phyloP scores from a whole-genome alignment of 2,329 filamentous ascomycete genomes.

The Pleurostoma richardsiae region DNA sequence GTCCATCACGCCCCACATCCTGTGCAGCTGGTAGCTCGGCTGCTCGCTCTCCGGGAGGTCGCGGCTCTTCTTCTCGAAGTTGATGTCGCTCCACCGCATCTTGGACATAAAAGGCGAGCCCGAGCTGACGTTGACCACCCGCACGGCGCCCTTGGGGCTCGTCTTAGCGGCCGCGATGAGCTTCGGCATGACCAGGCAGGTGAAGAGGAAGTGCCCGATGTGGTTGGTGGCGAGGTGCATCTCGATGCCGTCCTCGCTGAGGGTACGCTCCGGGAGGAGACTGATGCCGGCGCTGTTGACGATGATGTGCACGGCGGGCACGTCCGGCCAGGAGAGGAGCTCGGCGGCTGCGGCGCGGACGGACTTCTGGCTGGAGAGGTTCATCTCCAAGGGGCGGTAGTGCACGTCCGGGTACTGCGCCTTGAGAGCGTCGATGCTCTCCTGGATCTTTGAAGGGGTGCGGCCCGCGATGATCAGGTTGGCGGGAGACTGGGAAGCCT shows the following conservation, averaged over 20 bases:
- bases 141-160: constrained; percentile 14
- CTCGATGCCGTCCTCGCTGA: constrained; percentile 33
- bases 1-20: constrained; percentile 15
- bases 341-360: constrained; percentile 27
- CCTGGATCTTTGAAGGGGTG: constrained; percentile 21
- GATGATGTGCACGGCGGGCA: constrained; percentile 26
- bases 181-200: constrained; percentile 32
- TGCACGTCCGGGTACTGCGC: constrained; percentile 18
- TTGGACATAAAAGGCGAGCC: constrained; percentile 15
- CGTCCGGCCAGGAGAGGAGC: constrained; percentile 22
- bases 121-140: constrained; percentile 32
- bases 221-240: constrained; percentile 36
- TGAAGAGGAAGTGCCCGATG: constrained; percentile 34
- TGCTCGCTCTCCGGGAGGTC: constrained; percentile 23
- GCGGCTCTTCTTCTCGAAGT: constrained; percentile 24
- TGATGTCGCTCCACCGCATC: constrained; percentile 28
- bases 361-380: constrained; percentile 28
- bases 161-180: constrained; percentile 21
- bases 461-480: constrained; percentile 27
- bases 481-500: constrained; percentile 12
- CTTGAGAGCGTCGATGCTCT: constrained; percentile 18
- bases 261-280: constrained; percentile 19
- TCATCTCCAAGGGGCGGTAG: constrained; percentile 24
- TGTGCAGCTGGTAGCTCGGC: constrained; percentile 16
- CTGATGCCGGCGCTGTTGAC: constrained; percentile 36